phyloP scores from a whole-genome alignment of 148 eudicot genomes.

The Rheum nobile region DNA sequence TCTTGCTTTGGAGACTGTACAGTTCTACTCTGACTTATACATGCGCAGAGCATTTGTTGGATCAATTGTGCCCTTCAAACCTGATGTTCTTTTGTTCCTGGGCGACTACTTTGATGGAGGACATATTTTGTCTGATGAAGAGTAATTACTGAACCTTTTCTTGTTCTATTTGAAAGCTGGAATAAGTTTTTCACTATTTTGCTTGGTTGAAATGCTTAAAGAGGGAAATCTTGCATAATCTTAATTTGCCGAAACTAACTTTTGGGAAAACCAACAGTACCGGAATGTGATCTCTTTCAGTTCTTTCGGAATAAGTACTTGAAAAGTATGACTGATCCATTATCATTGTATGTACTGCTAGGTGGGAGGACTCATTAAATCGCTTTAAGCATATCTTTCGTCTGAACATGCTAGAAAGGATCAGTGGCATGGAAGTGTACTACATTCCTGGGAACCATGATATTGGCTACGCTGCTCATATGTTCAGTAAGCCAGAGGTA shows the following conservation, averaged over 20 bases:
- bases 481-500: slow-evolving; percentile 57
- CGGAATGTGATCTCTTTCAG: not conserved
- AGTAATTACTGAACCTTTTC: slow-evolving; percentile 31
- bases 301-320: not conserved
- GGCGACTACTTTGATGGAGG: slow-evolving; percentile 98
- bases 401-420: slow-evolving; percentile 34
- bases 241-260: not conserved
- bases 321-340: not conserved
- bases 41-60: slow-evolving; percentile 82
- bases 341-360: slow-evolving; percentile 9
- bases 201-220: not conserved
- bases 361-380: slow-evolving; percentile 87
- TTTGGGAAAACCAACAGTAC: not conserved
- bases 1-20: slow-evolving; percentile 53
- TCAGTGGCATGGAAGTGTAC: slow-evolving; percentile 33
- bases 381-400: slow-evolving; percentile 83
- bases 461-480: slow-evolving; percentile 61
- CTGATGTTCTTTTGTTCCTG: slow-evolving; percentile 71
- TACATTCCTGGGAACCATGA: slow-evolving; percentile 91
- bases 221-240: not conserved
- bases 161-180: not conserved
- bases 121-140: slow-evolving; percentile 44
- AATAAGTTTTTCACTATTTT: not conserved
- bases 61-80: slow-evolving; percentile 61
- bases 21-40: slow-evolving; percentile 78